Evolutionary conservation across 169 alveolate species (phyloP).

Genomic region (Plasmodium blacklocki): DNA sequence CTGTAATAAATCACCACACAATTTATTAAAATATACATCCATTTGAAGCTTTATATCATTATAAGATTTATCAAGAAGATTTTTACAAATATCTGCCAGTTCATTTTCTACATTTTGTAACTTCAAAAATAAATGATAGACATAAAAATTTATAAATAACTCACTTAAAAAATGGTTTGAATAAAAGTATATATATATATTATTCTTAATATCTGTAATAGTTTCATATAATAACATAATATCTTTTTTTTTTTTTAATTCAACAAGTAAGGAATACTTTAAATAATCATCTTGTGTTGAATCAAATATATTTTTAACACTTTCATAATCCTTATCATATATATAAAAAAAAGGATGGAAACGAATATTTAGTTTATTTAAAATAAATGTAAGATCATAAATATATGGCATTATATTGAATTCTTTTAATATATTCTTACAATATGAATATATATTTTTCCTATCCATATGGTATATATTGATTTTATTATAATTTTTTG

Average conservation of each 20-base stretch:
- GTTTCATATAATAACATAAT: neutral
- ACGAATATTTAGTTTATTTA: slow-evolving; percentile 10
- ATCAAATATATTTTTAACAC: slow-evolving; percentile 13
- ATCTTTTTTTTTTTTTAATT: neutral
- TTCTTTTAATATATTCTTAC: neutral
- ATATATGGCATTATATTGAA: slow-evolving; percentile 16
- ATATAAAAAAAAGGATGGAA: slow-evolving; percentile 24
- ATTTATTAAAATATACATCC: slow-evolving; percentile 22
- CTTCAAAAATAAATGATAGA: slow-evolving; percentile 2
- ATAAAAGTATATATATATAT: slow-evolving; percentile 21
- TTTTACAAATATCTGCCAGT: neutral
- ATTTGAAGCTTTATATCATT: neutral
- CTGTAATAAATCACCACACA: neutral
- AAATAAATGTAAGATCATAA: slow-evolving; percentile 26
- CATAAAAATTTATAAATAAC: slow-evolving; percentile 11
- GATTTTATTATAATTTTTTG: neutral
- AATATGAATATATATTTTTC: neutral
- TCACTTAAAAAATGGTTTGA: neutral
- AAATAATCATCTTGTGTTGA: slow-evolving; percentile 6
- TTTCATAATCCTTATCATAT: slow-evolving; percentile 4
- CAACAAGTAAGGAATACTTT: neutral
- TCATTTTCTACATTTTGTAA: neutral
- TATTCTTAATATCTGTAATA: slow-evolving; percentile 23
- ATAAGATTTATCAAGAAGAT: slow-evolving; percentile 3
- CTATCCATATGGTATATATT: slow-evolving; percentile 11